Conservation (phyloP, 192 early-diverging fungal species). For the Dissophora globulifera region DNA sequence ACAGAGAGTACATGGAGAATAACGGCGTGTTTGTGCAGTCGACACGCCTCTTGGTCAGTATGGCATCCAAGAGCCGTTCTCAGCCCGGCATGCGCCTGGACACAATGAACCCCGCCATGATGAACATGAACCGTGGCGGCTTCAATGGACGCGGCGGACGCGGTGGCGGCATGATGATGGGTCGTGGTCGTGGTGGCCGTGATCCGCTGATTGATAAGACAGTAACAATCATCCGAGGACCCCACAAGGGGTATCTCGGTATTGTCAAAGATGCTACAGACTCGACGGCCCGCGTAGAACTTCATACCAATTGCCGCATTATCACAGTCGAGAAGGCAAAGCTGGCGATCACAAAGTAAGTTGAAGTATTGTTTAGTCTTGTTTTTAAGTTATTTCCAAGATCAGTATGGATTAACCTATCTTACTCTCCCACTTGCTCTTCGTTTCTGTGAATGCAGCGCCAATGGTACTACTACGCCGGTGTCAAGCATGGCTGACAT, state of each 20-base stretch:
- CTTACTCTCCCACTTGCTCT: too few species aligned
- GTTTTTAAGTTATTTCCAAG: too few species aligned
- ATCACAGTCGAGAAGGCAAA: constrained; percentile 85
- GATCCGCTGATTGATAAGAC: constrained; percentile 77
- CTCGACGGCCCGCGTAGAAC: constrained; percentile 81
- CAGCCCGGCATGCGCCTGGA: constrained; percentile 53
- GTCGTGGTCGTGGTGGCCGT: constrained; percentile 61
- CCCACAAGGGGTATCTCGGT: constrained; percentile 97
- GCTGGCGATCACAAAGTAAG: constrained; percentile 71
- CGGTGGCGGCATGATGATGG: constrained; percentile 57
- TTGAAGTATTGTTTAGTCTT: neutral
- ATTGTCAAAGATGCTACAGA: constrained; percentile 91
- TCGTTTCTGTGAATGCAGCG: too few species aligned
- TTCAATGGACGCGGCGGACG: constrained; percentile 61
- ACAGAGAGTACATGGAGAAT: constrained; percentile 77
- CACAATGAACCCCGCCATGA: constrained; percentile 54
- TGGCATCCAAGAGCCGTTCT: constrained; percentile 55
- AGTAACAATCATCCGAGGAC: constrained; percentile 85
- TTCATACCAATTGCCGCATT: constrained; percentile 88
- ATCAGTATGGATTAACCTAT: too few species aligned
- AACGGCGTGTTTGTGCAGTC: constrained; percentile 80
- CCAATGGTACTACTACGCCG: constrained; percentile 49
- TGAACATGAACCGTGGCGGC: constrained; percentile 49
- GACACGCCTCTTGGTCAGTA: constrained; percentile 70
- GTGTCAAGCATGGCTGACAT: constrained; percentile 60